Evolutionary conservation across 139 green algal species (phyloP), one percentile per base, ranked within the genome.

Genomic region (Nannochloris sp.): DNA sequence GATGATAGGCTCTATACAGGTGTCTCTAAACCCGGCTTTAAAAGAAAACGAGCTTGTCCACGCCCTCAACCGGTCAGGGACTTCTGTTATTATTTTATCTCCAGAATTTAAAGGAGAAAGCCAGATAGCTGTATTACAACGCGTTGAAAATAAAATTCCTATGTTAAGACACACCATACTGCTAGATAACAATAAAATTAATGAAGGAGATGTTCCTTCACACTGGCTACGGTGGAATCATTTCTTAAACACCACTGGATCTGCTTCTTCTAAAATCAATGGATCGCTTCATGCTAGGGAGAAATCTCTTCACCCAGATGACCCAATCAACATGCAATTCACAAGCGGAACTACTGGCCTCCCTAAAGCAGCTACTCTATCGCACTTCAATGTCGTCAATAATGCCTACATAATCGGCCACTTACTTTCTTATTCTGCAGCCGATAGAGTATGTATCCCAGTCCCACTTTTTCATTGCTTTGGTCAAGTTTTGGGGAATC

Each of bases 391-490:
- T 59, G 35, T 79, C 5, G 27, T 79, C 35, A 73, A 78, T 64
- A 77, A 76, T 42, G 56, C 35, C 5, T 37, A 38, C 8, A 13
- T 33, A 1, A 54, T 76, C 32, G 69, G 69, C 7, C 1, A 23
- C 6, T 31, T 15, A 7, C 53, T 32, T 27, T 4, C 25, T 3
- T 67, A 72, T 38, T 30, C 12, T 31, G 14, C 25, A 9, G 31
- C 31, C 0, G 69, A 76, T 65, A 48, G 65, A 45, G 42, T 76
- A 35, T 67, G 54, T 59, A 60, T 76, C 13, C 69, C 69, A 2
- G 69, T 76, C 13, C 69, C 69, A 3, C 69, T 76, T 4, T 76
- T 62, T 53, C 69, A 76, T 65, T 76, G 69, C 61, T 76, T 76
- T 38, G 69, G 69, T 9, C 10, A 32, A 35, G 61, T 68, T 24